These are phyloP conservation scores for Naganishia liquefaciens DNA, from an alignment of 1,284 basidiomycete genomes.

Conservation along the genomic window DNA sequence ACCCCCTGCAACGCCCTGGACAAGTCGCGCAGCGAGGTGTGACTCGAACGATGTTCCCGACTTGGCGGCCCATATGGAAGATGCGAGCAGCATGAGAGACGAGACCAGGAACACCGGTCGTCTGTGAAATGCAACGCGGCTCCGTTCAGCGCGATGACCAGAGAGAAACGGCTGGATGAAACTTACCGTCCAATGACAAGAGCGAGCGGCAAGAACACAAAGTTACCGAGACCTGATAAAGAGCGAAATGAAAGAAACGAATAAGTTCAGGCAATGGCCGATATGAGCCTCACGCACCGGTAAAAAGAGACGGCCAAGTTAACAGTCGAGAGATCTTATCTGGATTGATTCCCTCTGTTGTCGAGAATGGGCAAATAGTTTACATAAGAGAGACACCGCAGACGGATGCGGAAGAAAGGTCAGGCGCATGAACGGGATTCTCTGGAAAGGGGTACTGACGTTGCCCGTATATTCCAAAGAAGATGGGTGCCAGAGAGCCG, in stretches of 20 bases:
- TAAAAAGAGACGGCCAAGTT: constrained; percentile 27
- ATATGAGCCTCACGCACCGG: constrained; percentile 1
- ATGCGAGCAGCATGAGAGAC: constrained; percentile 11
- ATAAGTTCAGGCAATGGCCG: no score
- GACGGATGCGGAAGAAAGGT: background rate
- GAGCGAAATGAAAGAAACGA: no score
- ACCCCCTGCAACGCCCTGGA: constrained; percentile 20
- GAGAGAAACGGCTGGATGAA: background rate
- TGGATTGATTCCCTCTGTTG: constrained; percentile 22
- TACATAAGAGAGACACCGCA: background rate
- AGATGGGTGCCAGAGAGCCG: constrained; percentile 19
- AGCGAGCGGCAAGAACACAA: constrained; percentile 20
- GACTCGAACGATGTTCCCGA: constrained; percentile 21
- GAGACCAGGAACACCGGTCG: constrained; percentile 23
- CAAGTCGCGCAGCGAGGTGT: constrained; percentile 20
- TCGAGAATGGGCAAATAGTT: background rate
- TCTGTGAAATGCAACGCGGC: background rate
- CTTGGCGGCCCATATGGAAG: constrained; percentile 20
- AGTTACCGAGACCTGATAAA: constrained; percentile 19
- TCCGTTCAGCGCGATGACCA: background rate
- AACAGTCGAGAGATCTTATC: constrained; percentile 17
- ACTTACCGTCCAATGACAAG: constrained; percentile 21
- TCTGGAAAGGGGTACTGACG: background rate
- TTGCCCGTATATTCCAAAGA: constrained; percentile 20
- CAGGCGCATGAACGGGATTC: background rate